phyloP scores from a whole-genome alignment of 2,329 filamentous ascomycete genomes.

The Monilinia fructigena region DNA sequence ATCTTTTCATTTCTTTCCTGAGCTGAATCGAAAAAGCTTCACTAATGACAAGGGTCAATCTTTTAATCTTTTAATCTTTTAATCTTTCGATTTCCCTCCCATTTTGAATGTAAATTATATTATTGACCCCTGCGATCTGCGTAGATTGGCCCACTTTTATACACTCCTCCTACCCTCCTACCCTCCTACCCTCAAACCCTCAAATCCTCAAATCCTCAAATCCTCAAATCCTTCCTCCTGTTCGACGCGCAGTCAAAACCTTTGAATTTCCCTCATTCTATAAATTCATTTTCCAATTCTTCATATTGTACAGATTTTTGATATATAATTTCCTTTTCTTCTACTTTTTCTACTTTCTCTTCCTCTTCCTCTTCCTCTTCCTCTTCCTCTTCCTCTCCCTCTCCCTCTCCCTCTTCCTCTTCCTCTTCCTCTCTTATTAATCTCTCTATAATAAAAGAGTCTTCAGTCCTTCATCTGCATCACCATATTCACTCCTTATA shows the following conservation, averaged over 20 bases:
- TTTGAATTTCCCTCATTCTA: neutral
- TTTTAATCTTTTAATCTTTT: neutral
- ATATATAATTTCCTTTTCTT: neutral
- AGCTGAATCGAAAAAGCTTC: too few species aligned
- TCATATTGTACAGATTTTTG: neutral
- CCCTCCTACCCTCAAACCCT: too few species aligned
- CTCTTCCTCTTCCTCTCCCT: slow-evolving; percentile 20
- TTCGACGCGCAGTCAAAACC: neutral
- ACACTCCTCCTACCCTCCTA: neutral
- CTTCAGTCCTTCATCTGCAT: slow-evolving; percentile 18
- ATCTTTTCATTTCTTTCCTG: too few species aligned
- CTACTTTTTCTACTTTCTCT: slow-evolving; percentile 23
- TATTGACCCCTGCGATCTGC: too few species aligned
- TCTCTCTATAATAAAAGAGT: slow-evolving; percentile 26
- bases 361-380: slow-evolving; percentile 10
- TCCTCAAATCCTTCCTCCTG: too few species aligned
- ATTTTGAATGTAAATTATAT: too few species aligned
- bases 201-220: too few species aligned
- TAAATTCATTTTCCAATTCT: neutral
- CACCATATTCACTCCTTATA: slow-evolving; percentile 23
- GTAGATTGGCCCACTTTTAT: neutral
- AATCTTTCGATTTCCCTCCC: neutral
- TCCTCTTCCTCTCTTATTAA: slow-evolving; percentile 25
- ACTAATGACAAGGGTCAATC: too few species aligned
- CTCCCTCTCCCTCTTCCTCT: slow-evolving; percentile 6